phyloP scores from a whole-genome alignment of 2,329 filamentous ascomycete species.

The Colletotrichum melonis region DNA sequence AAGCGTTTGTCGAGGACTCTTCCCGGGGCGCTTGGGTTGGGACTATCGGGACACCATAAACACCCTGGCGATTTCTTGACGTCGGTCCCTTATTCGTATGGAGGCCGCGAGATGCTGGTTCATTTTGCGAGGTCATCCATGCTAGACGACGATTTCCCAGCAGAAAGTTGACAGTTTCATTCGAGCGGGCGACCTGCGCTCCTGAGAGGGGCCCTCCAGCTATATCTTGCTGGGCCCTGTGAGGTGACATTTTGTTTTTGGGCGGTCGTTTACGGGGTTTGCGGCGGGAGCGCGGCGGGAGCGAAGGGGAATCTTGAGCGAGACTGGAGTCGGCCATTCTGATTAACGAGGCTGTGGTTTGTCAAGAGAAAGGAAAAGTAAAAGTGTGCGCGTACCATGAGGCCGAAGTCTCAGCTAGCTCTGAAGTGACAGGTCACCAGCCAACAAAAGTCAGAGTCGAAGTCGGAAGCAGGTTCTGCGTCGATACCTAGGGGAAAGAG shows the following conservation, averaged over 20 bases:
- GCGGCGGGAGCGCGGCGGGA: conserved; percentile 18
- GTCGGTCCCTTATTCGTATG: not conserved
- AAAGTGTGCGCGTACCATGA: conserved; percentile 26
- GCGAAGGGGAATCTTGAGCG: conserved; percentile 22
- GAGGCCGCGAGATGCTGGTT: not conserved
- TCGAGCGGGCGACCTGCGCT: conserved; percentile 50
- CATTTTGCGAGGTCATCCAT: conserved; percentile 42
- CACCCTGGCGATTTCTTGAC: not conserved
- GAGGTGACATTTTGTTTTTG: conserved; percentile 9
- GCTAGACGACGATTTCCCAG: conserved; percentile 48
- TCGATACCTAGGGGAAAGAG: not conserved
- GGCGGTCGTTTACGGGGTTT: conserved; percentile 20
- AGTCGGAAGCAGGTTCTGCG: not conserved
- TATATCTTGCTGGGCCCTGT: conserved; percentile 11
- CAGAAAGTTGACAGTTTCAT: conserved; percentile 54
- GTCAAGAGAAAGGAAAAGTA: not conserved
- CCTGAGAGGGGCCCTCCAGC: conserved; percentile 19
- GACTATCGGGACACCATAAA: not conserved
- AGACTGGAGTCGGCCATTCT: conserved; percentile 27
- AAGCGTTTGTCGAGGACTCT: not conserved
- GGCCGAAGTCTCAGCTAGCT: conserved; percentile 17
- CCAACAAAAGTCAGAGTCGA: not conserved
- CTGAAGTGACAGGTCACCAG: not conserved
- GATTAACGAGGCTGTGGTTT: conserved; percentile 9
- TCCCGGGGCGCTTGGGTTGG: not conserved